Evolutionary conservation across 805 yeast species (phyloP), one percentile per base, ranked within the genome.

Genomic region (Scheffersomyces coipomensis): DNA sequence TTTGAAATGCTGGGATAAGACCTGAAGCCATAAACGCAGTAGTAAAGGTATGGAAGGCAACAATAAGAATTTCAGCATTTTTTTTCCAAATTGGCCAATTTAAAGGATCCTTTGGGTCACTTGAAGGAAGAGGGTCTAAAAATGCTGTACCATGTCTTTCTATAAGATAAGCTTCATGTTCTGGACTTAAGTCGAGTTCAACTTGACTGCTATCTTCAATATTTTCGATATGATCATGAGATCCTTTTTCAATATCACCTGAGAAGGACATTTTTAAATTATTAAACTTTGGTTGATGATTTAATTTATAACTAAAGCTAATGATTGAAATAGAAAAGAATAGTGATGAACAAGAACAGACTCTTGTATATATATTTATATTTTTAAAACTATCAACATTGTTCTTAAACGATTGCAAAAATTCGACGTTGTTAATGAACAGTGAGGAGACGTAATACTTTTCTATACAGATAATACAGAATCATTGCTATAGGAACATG

Each of bases 21-120:
- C 50, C 48, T 6, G 48, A 46, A 13, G 50, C 50, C 45, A 46
- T 42, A 33, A 44, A 46, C 8, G 50, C 44, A 12, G 37, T 26
- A 11, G 35, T 19, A 22, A 46, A 46, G 7, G 48, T 21, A 7
- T 21, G 23, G 23, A 21, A 21, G 6, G 23, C 23, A 7, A 21
- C 9, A 7, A 21, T 7, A 21, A 21, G 23, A 21, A 21, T 21
- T 9, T 21, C 23, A 21, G 9, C 6, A 21, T 21, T 21, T 9
- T 40, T 46, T 18, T 24, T 30, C 34, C 38, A 21, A 9, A 32
- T 21, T 13, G 45, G 40, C 49, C 49, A 46, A 19, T 46, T 46
- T n/a, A 46, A 36, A 4, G 49, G 49, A 21, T 46, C 47, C 26
- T 35, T 29, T 10, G 37, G 43, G 30, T 39, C 34, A 15, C 10